phyloP scores from a whole-genome alignment of 2,329 filamentous ascomycete species.

The Zymoseptoria passerinii region DNA sequence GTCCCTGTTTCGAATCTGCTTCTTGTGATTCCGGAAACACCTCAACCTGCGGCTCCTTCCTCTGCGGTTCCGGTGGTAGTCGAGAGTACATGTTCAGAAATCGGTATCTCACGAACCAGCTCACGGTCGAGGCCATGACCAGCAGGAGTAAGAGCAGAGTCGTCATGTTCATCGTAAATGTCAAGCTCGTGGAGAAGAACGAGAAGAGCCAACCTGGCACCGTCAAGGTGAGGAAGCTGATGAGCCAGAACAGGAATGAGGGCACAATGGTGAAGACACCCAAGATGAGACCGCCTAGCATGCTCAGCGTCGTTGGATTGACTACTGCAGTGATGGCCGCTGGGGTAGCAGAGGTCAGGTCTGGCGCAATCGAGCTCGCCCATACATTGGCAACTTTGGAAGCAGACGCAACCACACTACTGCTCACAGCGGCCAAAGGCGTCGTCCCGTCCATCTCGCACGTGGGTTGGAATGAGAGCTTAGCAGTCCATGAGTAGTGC shows the following conservation, averaged over 20 bases:
- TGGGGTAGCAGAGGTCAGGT: conserved; percentile 10
- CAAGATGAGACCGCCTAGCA: conserved; percentile 27
- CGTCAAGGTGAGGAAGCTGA: conserved; percentile 81
- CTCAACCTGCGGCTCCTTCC: conserved; percentile 92
- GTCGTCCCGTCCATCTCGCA: conserved; percentile 6
- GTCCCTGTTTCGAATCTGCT: conserved; percentile 76
- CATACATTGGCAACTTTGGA: conserved; percentile 1
- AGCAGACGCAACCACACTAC: conserved; percentile 1
- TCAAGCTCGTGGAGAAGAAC: conserved; percentile 84
- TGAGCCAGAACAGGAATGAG: conserved; percentile 62
- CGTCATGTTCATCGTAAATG: conserved; percentile 97
- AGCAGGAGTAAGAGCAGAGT: conserved; percentile 79
- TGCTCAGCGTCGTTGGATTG: conserved; percentile 19
- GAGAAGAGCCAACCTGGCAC: conserved; percentile 83
- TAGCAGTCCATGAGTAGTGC: not conserved
- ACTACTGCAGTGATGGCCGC: conserved; percentile 1
- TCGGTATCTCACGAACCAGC: conserved; percentile 90
- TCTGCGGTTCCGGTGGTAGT: conserved; percentile 84
- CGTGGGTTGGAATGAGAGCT: conserved; percentile 1
- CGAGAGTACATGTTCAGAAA: conserved; percentile 96
- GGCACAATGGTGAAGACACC: conserved; percentile 42
- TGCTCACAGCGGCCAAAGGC: not conserved
- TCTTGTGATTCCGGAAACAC: conserved; percentile 91
- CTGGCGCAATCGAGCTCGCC: not conserved
- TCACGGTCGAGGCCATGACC: conserved; percentile 71